These are phyloP conservation scores for Lantana camara DNA, from an alignment of 257 asterid species.

Conservation along the genomic window DNA sequence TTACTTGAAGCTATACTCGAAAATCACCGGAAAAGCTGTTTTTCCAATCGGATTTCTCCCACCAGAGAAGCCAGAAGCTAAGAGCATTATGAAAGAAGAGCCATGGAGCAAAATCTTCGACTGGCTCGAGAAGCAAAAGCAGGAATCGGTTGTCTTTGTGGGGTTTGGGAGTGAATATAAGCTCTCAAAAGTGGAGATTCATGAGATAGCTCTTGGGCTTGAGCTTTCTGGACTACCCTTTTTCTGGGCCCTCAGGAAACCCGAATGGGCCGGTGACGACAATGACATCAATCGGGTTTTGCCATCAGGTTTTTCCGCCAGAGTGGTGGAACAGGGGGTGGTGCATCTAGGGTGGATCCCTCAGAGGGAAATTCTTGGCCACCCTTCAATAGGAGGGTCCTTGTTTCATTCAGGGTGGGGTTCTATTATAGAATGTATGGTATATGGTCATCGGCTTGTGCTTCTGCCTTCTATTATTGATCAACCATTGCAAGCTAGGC, in stretches of 20 bases:
- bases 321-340: conserved; percentile 20
- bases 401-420: conserved; percentile 36
- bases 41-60: conserved; percentile 35
- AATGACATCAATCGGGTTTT: neutral
- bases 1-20: conserved; percentile 7
- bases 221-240: conserved; percentile 29
- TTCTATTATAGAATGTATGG: conserved; percentile 33
- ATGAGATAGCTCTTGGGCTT: conserved; percentile 35
- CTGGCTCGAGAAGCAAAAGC: conserved; percentile 31
- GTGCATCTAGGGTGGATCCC: conserved; percentile 42
- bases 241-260: conserved; percentile 31
- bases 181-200: conserved; percentile 16
- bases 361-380: conserved; percentile 40
- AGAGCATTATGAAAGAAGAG: neutral
- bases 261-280: neutral
- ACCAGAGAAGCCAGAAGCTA: conserved; percentile 9
- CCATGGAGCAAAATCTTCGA: conserved; percentile 17
- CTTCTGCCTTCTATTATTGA: conserved; percentile 34
- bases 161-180: conserved; percentile 31
- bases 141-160: conserved; percentile 21
- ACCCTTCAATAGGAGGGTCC: conserved; percentile 33
- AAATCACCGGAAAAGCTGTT: conserved; percentile 20
- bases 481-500: conserved; percentile 38
- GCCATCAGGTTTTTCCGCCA: conserved; percentile 5
- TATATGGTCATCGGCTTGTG: conserved; percentile 29